Conservation (phyloP, 768 basidiomycete species). For the Tulasnella sp. region DNA sequence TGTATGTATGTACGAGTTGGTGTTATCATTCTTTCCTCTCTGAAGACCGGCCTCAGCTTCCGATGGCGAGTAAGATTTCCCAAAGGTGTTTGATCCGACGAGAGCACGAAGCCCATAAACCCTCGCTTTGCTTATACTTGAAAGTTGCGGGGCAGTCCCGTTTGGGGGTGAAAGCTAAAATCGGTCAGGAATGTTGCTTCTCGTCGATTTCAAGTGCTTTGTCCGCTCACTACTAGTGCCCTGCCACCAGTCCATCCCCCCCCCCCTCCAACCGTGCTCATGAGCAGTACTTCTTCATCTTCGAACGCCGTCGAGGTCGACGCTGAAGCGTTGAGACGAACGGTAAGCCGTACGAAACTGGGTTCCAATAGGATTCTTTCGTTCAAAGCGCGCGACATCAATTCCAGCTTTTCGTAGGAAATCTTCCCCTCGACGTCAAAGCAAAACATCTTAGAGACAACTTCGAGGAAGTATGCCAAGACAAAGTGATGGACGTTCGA, state of each 20-base stretch:
- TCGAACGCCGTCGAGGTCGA: neutral
- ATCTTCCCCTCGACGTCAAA: neutral
- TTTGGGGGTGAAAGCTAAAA: neutral
- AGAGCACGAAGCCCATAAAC: no score
- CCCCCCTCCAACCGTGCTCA: neutral
- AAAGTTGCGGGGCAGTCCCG: no score
- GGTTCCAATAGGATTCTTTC: neutral
- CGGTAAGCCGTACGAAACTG: neutral
- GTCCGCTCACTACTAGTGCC: neutral
- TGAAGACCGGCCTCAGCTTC: no score
- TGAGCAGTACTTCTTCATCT: neutral
- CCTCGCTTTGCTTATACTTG: no score
- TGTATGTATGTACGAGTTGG: conserved; percentile 6
- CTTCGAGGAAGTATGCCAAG: conserved; percentile 9
- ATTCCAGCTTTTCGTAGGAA: conserved; percentile 12
- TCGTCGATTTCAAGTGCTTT: no score
- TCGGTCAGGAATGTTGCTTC: no score
- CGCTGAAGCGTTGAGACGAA: neutral
- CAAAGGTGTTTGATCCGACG: no score
- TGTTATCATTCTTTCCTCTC: neutral
- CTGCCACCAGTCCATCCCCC: neutral
- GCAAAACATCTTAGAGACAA: neutral
- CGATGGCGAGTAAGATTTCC: no score
- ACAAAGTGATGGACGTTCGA: neutral
- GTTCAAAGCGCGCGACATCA: neutral